Base-by-base conservation (phyloP, 257 asterid genomes). In the Paulownia fortunei region DNA sequence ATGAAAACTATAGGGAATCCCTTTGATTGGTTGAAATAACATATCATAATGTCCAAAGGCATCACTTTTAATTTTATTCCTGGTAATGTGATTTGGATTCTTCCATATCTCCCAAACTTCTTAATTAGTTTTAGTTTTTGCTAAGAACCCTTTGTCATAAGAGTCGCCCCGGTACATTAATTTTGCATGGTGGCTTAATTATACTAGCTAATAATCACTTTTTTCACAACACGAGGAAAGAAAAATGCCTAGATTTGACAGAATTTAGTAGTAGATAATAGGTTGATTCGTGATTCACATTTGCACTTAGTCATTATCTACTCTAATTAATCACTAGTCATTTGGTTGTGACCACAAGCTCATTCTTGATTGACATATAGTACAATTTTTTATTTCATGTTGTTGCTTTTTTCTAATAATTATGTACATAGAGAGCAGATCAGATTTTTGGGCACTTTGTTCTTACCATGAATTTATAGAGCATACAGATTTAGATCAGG, bases 1-100 rank as follows among this genome's bases (percentile, higher is more conserved):
- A 84, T 68, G 47, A 80, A 84, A 78, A 74, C n/a, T 49, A 70
- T 63, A 21, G 56, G 73, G 69, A 44, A 76, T 76, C 74, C 52
- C n/a, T 44, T 58, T 67, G 0, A 36, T 27, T 60, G n/a, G 63
- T 67, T 66, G 66, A 46, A 68, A 65, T 73, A 54, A 59, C 52
- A 55, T 44, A 58, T 39, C 69, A 52, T 79, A 7, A 64, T 79
- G 71, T 30, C 26, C 51, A 9, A 47, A 30, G 61, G 81, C 68
- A 62, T 72, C 73, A 18, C 52, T 69, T 61, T 39, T 64, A 42
- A 3, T 65, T n/a, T 55, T 19, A 47, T 37, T 76, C 65, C 49
- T 46, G 18, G 61, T 62, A 37, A 66, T 67, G 67, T 65, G 27
- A 58, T 74, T n/a, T 39, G 27, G 76, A 80, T 80, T 80, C 77